Conservation (phyloP, 306 rosid genomes). For the Lagenaria siceraria region DNA sequence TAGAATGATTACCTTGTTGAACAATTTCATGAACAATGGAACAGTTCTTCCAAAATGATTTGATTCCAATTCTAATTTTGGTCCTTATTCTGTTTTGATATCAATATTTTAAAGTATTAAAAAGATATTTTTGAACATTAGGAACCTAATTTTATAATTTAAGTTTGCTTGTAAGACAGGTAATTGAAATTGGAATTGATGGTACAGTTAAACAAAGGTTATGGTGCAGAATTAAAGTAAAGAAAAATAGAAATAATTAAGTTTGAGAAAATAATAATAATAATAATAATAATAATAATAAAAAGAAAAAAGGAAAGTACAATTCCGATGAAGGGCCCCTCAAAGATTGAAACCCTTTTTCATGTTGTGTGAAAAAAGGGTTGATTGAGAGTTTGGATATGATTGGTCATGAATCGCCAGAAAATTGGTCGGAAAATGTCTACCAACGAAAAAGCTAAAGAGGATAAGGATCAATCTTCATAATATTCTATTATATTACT, state of each 20-base stretch:
- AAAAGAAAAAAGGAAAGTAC: neutral
- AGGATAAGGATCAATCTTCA: neutral
- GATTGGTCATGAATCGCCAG: conserved; percentile 3
- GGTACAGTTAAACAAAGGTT: neutral
- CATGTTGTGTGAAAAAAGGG: neutral
- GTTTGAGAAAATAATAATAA: no score
- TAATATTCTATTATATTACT: neutral
- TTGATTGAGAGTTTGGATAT: conserved; percentile 4
- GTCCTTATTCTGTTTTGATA: no score
- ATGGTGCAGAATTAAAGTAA: neutral
- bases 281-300: neutral
- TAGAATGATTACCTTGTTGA: neutral
- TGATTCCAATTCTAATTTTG: neutral
- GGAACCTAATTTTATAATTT: neutral
- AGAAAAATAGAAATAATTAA: neutral
- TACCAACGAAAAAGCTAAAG: neutral
- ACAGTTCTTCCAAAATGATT: neutral
- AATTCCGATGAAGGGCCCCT: neutral
- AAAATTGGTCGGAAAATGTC: conserved; percentile 10
- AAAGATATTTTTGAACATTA: neutral
- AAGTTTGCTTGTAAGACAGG: neutral
- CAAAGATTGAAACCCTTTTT: neutral
- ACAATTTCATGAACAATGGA: neutral
- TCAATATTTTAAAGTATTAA: no score
- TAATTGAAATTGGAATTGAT: no score